Conservation (phyloP, 208 protist species). For the Trypanosoma mega region DNA sequence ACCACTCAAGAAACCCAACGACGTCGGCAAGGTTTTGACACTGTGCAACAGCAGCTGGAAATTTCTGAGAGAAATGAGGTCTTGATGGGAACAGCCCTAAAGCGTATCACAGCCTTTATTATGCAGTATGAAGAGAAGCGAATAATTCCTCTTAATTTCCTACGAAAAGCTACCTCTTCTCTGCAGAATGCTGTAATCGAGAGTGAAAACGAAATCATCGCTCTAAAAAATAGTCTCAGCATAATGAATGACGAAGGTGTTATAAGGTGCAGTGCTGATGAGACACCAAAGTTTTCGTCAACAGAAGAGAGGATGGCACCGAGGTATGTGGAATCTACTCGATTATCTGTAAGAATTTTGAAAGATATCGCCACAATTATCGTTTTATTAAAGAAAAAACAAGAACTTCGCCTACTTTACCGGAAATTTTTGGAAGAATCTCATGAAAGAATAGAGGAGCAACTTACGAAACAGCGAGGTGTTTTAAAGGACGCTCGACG, state of each 20-base stretch:
- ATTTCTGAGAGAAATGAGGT: constrained; percentile 7
- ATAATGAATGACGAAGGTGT: background rate
- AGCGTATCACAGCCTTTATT: constrained; percentile 21
- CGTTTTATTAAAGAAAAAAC: constrained; percentile 7
- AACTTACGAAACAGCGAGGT: constrained; percentile 6
- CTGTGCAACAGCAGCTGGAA: constrained; percentile 7
- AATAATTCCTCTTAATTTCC: background rate
- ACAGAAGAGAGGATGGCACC: constrained; percentile 18
- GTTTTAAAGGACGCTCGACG: constrained; percentile 8
- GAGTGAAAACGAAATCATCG: constrained; percentile 12
- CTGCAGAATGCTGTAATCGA: constrained; percentile 5
- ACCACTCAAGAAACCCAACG: too few species aligned
- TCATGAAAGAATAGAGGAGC: constrained; percentile 2
- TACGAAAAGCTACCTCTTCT: background rate
- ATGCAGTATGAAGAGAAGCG: constrained; percentile 11
- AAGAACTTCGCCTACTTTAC: constrained; percentile 7
- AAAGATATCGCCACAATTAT: constrained; percentile 7
- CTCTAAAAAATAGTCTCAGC: constrained; percentile 15
- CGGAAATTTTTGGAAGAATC: constrained; percentile 8
- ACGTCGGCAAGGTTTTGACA: background rate
- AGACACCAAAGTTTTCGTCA: background rate
- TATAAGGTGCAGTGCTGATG: background rate
- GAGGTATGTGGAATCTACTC: constrained; percentile 9
- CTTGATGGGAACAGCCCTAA: constrained; percentile 14
- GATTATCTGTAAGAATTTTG: background rate